Evolutionary conservation across 371 early-diverging fungal species (phyloP).

Genomic region (Apophysomyces sp.): DNA sequence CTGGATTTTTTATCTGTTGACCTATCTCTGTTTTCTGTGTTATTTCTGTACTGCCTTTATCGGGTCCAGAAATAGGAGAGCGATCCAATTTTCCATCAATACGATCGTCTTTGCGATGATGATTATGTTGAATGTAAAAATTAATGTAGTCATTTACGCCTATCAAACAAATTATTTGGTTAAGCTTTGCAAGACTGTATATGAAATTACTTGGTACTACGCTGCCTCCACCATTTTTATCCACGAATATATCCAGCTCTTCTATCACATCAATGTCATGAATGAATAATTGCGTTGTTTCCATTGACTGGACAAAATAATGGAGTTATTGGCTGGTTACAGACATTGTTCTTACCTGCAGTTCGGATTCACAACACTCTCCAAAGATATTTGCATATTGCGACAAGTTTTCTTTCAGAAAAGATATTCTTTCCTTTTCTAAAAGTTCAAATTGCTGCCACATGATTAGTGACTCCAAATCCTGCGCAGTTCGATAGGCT

Average conservation of each 20-base stretch:
- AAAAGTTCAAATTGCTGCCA: not conserved
- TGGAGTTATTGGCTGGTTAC: not conserved
- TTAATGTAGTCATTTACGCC: not conserved
- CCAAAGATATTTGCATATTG: not conserved
- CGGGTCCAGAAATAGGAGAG: not conserved
- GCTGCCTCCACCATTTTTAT: not conserved
- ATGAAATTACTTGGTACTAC: not conserved
- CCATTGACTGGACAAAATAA: not conserved
- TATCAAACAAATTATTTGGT: not conserved
- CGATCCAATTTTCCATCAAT: conserved; percentile 39
- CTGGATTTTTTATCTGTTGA: not conserved
- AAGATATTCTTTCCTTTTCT: not conserved
- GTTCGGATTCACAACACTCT: not conserved
- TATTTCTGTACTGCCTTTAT: not conserved
- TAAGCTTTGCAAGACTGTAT: not conserved
- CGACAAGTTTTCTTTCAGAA: not conserved
- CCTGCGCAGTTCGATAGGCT: too few species aligned
- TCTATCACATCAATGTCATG: not conserved
- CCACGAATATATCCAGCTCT: not conserved
- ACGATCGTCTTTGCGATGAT: conserved; percentile 58
- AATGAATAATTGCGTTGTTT: not conserved
- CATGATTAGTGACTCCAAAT: not conserved
- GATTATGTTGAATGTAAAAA: conserved; percentile 51
- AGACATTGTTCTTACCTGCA: not conserved
- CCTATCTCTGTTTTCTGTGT: not conserved